These are phyloP conservation scores for Phaeosphaeria sp. DNA, from an alignment of 2,329 filamentous ascomycete species.

Conservation along the genomic window DNA sequence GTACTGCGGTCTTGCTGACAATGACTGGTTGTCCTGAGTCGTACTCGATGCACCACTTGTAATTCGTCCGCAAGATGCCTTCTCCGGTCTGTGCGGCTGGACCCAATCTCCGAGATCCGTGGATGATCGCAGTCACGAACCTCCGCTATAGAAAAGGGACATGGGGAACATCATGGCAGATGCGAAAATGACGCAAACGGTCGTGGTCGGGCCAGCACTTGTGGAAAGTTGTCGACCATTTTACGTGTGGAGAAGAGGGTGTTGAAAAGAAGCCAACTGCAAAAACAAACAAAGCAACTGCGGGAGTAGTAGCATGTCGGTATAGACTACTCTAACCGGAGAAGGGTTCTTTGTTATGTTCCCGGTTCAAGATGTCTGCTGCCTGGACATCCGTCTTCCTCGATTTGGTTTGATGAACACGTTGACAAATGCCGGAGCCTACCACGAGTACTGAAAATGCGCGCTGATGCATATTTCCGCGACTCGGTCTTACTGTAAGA, in stretches of 20 bases:
- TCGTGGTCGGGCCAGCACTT: not conserved
- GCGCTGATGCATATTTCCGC: constrained; percentile 18
- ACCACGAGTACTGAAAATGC: constrained; percentile 15
- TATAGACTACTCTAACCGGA: not conserved
- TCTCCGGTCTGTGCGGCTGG: not conserved
- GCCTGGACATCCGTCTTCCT: not conserved
- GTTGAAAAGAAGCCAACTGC: too few species aligned
- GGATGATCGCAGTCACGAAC: not conserved
- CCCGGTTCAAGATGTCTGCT: not conserved
- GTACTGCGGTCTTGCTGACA: not conserved
- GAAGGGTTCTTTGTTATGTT: not conserved
- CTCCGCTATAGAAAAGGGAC: not conserved
- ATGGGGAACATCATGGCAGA: not conserved
- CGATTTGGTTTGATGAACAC: too few species aligned
- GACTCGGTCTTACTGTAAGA: constrained; percentile 1
- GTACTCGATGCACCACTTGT: not conserved
- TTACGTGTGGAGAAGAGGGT: too few species aligned
- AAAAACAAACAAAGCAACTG: not conserved
- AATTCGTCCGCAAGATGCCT: not conserved
- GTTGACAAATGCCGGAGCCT: constrained; percentile 11
- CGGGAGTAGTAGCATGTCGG: not conserved
- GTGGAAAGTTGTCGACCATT: too few species aligned
- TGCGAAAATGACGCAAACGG: not conserved
- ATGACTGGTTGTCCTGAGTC: not conserved
- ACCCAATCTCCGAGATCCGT: not conserved